These are phyloP conservation scores for Clitopilus hobsonii DNA, from an alignment of 768 basidiomycete genomes.

Conservation along the genomic window DNA sequence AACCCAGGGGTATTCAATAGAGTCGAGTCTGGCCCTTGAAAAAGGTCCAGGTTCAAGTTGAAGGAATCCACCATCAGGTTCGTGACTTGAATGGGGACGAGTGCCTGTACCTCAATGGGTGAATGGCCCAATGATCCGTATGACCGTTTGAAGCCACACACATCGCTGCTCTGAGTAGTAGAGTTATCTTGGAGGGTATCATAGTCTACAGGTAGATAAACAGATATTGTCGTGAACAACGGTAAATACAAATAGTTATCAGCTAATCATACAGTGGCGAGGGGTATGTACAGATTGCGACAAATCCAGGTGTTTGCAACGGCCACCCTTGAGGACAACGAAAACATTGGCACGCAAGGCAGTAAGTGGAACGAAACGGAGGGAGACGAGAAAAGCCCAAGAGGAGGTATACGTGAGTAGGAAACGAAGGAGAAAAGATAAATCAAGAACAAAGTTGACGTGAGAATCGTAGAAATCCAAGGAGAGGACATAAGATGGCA, in stretches of 20 bases:
- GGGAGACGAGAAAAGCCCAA: background rate
- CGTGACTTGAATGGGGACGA: background rate
- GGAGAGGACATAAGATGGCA: background rate
- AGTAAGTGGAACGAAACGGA: background rate
- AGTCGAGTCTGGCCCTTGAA: background rate
- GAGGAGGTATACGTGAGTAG: background rate
- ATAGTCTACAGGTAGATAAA: background rate
- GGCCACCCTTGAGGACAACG: background rate
- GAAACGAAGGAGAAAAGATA: background rate
- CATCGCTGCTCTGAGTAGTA: background rate
- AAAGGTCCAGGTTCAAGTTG: too few relatives aligned
- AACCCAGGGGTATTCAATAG: too few relatives aligned
- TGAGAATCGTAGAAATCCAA: background rate
- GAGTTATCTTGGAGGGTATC: background rate
- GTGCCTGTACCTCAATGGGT: background rate
- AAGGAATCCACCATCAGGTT: too few relatives aligned
- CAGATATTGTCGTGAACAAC: background rate
- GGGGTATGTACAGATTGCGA: constrained; percentile 1
- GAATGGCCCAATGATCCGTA: background rate
- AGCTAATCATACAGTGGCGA: background rate
- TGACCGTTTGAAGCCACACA: background rate
- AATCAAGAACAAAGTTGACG: background rate
- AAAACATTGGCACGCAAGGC: background rate
- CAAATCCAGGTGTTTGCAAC: background rate
- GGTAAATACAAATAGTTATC: constrained; percentile 1